These are phyloP conservation scores for Ceratocystis cubensis DNA, from an alignment of 2,329 filamentous ascomycete genomes.

Conservation along the genomic window DNA sequence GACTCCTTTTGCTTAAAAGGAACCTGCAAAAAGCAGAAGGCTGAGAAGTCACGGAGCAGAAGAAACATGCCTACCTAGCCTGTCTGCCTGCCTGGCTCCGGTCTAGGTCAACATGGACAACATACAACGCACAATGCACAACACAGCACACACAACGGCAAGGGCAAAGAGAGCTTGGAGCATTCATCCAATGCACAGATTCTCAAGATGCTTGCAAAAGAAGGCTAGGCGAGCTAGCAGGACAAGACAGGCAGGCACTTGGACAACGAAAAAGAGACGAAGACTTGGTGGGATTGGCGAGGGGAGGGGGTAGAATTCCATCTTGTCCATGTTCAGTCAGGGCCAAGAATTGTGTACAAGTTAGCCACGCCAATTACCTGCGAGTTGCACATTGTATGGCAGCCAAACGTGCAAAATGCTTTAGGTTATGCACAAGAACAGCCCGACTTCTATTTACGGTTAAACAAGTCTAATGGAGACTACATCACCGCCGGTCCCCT, in stretches of 20 bases:
- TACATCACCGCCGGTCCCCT: too few relatives aligned
- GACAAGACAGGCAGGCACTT: not conserved
- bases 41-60: not conserved
- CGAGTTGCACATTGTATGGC: too few relatives aligned
- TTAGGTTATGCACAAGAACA: too few relatives aligned
- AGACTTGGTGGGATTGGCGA: not conserved
- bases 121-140: not conserved
- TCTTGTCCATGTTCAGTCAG: not conserved
- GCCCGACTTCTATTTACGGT: too few relatives aligned
- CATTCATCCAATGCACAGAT: not conserved
- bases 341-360: not conserved
- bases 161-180: not conserved
- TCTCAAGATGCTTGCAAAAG: not conserved
- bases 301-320: not conserved
- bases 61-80: not conserved
- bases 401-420: too few relatives aligned
- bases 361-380: not conserved
- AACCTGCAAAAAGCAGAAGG: not conserved
- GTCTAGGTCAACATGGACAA: too few relatives aligned
- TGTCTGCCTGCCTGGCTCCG: too few relatives aligned
- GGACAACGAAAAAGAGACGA: not conserved
- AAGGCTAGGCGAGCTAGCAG: not conserved
- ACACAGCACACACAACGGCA: not conserved
- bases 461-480: too few relatives aligned
- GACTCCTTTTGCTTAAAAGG: slow-evolving; percentile 3